Base-by-base conservation (phyloP, 1,139 yeast species). In the Suhomyces chickasaworum region DNA sequence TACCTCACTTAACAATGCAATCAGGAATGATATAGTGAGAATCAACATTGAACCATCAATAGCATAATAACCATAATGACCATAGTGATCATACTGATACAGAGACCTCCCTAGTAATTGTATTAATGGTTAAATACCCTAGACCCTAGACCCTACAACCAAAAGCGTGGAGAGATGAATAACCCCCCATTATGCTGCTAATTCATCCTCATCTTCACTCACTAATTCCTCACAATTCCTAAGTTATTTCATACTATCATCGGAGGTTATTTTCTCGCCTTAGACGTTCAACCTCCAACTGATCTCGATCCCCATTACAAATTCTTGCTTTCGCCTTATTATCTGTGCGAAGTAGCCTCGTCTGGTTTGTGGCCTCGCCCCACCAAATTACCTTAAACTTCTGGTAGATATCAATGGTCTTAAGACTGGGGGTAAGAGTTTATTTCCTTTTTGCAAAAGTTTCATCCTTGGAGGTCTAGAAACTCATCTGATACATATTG, bases 301-400 rank as follows among this genome's bases (percentile, higher is more conserved):
- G 4, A 29, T 29, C 32, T 29, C 32, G 32, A 29, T 29, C 32
- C 10, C 16, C 10, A 29, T 29, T 29, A 17, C 32, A 29, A 13
- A 13, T 15, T 15, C 8, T 13, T 29, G 32, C 32, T 13, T 6
- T 13, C 15, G 32, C 32, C 6, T 6, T 29, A 29, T 29, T 29
- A 17, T 29, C 17, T 29, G 32, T 29, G 32, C 18, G 17, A 13
- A 13, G 32, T 13, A 29, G 27, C 23, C 29, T 35, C 38, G 18
- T 21, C 37, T 13, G 32, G 32, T 29, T 29, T 29, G 32, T 29
- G 32, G 32, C 32, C 32, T 29, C 17, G 32, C 32, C 17, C 32
- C 16, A 29, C 17, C 29, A 25, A 25, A 10, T 9, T 25, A 13
- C 29, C 29, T 29, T 35, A 10, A 35, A 21, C n/a, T 35, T 13